Evolutionary conservation across 2,329 filamentous ascomycete genomes (phyloP), one percentile per base, ranked within the genome.

Genomic region (Coniochaeta ligniaria): DNA sequence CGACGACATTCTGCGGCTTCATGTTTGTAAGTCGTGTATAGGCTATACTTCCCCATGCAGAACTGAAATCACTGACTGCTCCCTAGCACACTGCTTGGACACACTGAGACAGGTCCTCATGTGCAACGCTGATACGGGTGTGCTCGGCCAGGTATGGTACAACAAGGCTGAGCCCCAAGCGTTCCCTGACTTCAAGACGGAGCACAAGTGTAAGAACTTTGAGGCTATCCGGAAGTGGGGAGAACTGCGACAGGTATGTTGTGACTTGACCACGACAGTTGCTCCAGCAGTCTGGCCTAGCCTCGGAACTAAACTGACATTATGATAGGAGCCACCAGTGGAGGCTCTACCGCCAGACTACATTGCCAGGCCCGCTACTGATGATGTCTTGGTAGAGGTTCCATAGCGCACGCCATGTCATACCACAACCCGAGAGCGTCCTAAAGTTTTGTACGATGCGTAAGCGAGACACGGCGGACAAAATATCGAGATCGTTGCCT

Each of bases 111-210:
- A 88, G 67, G 81, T 85, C 17, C 75, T 88, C 16, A 87, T 87
- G 82, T 88, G 85, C 70, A 83, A 80, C 31, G 75, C 81, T 22
- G 85, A 88, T 64, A 80, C 83, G 2, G 84, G 79, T 1, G 78
- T 88, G 0, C 74, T 87, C 0, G 84, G 84, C 14, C 83, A 88
- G 65, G 78, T 87, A 6, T 88, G 84, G 84, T 79, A 78, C 36
- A 74, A 83, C 26, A 69, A 71, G 3, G 66, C 74, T 1, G 70
- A 75, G 9, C 76, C 79, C 0, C 71, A 74, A 50, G 76, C 83
- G 0, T 86, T 84, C 63, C 82, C 84, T 2, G 83, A 88, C 68
- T 87, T 87, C 71, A 84, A 85, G 65, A 86, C 84, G 0, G 74
- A 75, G 60, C 85, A 87, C 67, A 75, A 74, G 56, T 87, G 85